Evolutionary conservation across 2,329 filamentous ascomycete genomes (phyloP).

Genomic region (Neonectria coccinea): DNA sequence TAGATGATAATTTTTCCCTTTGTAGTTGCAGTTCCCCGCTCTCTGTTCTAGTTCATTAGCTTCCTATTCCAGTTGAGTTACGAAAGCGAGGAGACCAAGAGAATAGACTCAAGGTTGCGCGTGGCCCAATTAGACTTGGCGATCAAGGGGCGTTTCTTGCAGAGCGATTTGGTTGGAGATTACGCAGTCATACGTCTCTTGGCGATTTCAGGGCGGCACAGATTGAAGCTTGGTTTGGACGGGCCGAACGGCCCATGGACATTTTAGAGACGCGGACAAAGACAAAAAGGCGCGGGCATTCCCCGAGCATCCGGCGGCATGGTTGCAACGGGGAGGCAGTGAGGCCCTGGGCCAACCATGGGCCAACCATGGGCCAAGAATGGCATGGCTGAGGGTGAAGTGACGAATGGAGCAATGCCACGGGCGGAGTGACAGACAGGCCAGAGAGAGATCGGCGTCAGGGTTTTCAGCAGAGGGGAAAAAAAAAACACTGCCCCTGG

Average conservation of each 20-base stretch:
- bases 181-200: conserved; percentile 7
- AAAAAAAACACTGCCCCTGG: conserved; percentile 19
- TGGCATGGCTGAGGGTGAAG: conserved; percentile 30
- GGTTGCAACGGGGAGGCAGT: conserved; percentile 3
- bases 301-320: conserved; percentile 15
- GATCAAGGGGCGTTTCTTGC: neutral
- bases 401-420: conserved; percentile 28
- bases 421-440: conserved; percentile 7
- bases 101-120: neutral
- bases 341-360: conserved; percentile 28
- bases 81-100: neutral
- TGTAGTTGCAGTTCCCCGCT: neutral
- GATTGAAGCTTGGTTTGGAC: neutral
- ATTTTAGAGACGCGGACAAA: neutral
- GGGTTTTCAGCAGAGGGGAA: neutral
- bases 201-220: conserved; percentile 5
- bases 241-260: neutral
- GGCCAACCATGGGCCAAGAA: conserved; percentile 28
- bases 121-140: neutral
- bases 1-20: conserved; percentile 2
- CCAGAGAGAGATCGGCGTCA: conserved; percentile 15
- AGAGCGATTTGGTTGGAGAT: neutral
- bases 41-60: neutral
- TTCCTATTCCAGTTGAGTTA: neutral
- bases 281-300: conserved; percentile 16